These are phyloP conservation scores for Penicillium griseofulvum DNA, from an alignment of 2,329 filamentous ascomycete species.

Conservation along the genomic window DNA sequence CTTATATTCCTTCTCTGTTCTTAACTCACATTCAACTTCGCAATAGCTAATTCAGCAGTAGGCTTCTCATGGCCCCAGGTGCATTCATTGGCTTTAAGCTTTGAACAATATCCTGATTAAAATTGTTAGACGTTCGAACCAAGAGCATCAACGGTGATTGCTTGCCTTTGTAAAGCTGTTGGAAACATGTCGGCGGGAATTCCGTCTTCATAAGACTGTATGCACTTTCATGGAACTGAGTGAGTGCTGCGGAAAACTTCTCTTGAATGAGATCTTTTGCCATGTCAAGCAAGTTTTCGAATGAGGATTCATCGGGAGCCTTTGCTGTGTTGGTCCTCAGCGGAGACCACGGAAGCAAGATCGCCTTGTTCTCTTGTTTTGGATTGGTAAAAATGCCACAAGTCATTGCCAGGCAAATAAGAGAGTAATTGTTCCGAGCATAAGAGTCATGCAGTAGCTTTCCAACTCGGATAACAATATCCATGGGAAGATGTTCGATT, in stretches of 20 bases:
- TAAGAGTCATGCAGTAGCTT: background rate
- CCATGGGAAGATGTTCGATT: background rate
- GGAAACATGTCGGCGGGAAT: constrained; percentile 1
- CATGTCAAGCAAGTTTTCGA: background rate
- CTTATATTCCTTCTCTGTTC: background rate
- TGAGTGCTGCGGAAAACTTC: background rate
- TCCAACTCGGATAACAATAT: constrained; percentile 2
- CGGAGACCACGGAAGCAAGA: constrained; percentile 10
- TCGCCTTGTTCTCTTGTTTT: background rate
- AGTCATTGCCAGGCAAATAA: background rate
- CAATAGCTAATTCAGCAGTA: background rate
- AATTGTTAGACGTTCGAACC: background rate
- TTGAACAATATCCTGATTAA: constrained; percentile 2
- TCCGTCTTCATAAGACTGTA: background rate
- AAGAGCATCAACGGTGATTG: background rate
- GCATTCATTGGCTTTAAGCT: constrained; percentile 1
- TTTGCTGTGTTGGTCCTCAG: background rate
- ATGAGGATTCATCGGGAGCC: background rate
- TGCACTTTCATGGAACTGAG: background rate
- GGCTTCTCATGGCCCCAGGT: constrained; percentile 1
- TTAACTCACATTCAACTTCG: constrained; percentile 1
- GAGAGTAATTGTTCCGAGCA: background rate
- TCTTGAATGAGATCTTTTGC: constrained; percentile 3
- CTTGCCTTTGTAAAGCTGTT: constrained; percentile 1
- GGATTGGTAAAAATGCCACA: constrained; percentile 9